Percentiles rank a stretch among this genome's conserved stretches.
phyloP scores from a whole-genome alignment of 164 flowering plant genomes.

The Nymphaea colorata region DNA sequence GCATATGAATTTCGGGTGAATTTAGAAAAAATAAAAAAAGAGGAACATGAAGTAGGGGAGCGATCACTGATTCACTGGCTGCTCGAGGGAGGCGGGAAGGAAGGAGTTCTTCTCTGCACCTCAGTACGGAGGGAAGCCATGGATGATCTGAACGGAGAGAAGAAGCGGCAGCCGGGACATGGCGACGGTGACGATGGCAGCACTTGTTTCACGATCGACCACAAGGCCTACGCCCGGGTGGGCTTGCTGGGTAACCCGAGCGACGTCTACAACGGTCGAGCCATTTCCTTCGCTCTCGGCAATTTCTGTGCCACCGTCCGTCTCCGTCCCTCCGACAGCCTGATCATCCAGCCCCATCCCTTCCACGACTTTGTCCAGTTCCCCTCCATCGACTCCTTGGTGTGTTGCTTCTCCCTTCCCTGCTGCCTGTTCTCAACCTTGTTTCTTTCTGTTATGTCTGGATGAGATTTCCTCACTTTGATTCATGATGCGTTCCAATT shows the following conservation, averaged over 20 bases:
- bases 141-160: too few species aligned
- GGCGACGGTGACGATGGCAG: not conserved
- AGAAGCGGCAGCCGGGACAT: not conserved
- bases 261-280: constrained; percentile 74
- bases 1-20: too few species aligned
- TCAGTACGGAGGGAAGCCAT: too few species aligned
- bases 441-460: not conserved
- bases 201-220: constrained; percentile 29
- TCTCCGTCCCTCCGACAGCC: constrained; percentile 53
- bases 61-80: too few species aligned
- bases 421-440: not conserved
- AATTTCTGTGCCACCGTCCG: constrained; percentile 79
- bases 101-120: too few species aligned
- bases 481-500: too few species aligned
- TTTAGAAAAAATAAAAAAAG: too few species aligned
- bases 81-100: too few species aligned
- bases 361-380: constrained; percentile 71
- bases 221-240: constrained; percentile 57
- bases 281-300: constrained; percentile 62
- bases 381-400: constrained; percentile 50
- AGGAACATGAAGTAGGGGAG: too few species aligned
- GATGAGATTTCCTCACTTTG: too few species aligned
- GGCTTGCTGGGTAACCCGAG: constrained; percentile 90
- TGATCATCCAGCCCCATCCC: constrained; percentile 70
- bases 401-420: constrained; percentile 8